Evolutionary conservation across 1,139 yeast genomes (phyloP).

Genomic region (Kodamaea arcana): DNA sequence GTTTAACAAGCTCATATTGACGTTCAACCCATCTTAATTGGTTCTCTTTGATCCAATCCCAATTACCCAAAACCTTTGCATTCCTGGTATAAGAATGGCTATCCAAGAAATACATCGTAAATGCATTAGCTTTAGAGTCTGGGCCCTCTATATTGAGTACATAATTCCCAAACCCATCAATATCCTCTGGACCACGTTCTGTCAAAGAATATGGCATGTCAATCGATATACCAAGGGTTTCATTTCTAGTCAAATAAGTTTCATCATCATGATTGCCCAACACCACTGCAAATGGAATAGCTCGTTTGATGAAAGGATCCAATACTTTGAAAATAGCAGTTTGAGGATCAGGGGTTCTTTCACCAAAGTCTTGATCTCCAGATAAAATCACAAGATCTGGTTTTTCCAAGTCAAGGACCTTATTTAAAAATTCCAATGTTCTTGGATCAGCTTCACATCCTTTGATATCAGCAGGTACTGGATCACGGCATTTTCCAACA

Average conservation of each 20-base stretch:
- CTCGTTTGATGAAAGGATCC: conserved; percentile 60
- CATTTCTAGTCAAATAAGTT: conserved; percentile 58
- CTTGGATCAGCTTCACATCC: conserved; percentile 72
- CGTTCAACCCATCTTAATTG: conserved; percentile 61
- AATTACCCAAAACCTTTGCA: conserved; percentile 68
- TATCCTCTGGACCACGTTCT: conserved; percentile 55
- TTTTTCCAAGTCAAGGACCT: conserved; percentile 61
- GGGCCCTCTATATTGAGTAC: conserved; percentile 47
- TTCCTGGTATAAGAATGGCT: conserved; percentile 68
- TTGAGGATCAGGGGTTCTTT: conserved; percentile 68
- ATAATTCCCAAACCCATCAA: conserved; percentile 81
- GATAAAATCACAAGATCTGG: conserved; percentile 82
- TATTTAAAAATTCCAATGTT: conserved; percentile 57
- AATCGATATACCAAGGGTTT: conserved; percentile 54
- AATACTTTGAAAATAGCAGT: conserved; percentile 74
- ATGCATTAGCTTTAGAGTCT: conserved; percentile 38
- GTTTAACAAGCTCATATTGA: conserved; percentile 30
- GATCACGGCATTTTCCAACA: conserved; percentile 69
- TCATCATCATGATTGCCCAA: conserved; percentile 86
- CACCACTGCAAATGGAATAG: conserved; percentile 77
- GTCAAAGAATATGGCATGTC: conserved; percentile 67
- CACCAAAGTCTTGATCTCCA: conserved; percentile 83
- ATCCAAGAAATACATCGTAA: conserved; percentile 73
- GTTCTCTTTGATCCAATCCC: conserved; percentile 77
- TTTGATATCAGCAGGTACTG: conserved; percentile 44